phyloP scores from a whole-genome alignment of 2,329 filamentous ascomycete species.

The Berkeleyomyces basicola region DNA sequence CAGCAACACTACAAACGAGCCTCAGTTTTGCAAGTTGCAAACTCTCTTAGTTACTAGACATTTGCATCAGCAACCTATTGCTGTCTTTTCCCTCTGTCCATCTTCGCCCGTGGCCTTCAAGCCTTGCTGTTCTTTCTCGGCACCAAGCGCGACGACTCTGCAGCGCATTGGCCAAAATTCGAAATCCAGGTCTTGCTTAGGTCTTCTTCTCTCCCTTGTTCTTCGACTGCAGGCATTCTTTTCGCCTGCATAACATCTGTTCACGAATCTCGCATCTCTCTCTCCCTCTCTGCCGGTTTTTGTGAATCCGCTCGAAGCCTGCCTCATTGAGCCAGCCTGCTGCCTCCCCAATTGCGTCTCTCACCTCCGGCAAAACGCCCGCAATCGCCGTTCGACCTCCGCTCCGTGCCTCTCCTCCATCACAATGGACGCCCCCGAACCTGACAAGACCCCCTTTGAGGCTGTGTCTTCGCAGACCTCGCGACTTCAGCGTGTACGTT shows the following conservation, averaged over 20 bases:
- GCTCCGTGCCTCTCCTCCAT: not conserved
- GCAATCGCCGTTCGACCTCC: not conserved
- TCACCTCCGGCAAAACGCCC: not conserved
- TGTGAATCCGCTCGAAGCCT: not conserved
- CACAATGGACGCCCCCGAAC: constrained; percentile 70
- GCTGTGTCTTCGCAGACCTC: constrained; percentile 76
- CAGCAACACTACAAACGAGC: not conserved
- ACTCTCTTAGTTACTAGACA: too few species aligned
- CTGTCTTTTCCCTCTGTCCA: too few species aligned
- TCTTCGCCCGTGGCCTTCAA: too few species aligned
- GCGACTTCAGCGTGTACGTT: constrained; percentile 51
- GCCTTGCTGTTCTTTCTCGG: too few species aligned
- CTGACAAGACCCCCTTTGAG: constrained; percentile 81
- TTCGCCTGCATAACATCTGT: not conserved
- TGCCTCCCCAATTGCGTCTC: not conserved
- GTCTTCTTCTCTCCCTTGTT: not conserved
- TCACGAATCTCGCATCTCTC: not conserved
- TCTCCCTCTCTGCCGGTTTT: not conserved
- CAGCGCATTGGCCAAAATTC: not conserved
- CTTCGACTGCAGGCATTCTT: not conserved
- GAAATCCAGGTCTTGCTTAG: not conserved
- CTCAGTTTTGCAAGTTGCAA: not conserved
- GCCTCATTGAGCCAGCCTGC: not conserved
- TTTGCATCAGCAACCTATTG: too few species aligned
- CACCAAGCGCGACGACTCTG: not conserved